Evolutionary conservation across 2,329 filamentous ascomycete species (phyloP), one percentile per base, ranked within the genome.

Genomic region (Bipolaris sorokiniana): DNA sequence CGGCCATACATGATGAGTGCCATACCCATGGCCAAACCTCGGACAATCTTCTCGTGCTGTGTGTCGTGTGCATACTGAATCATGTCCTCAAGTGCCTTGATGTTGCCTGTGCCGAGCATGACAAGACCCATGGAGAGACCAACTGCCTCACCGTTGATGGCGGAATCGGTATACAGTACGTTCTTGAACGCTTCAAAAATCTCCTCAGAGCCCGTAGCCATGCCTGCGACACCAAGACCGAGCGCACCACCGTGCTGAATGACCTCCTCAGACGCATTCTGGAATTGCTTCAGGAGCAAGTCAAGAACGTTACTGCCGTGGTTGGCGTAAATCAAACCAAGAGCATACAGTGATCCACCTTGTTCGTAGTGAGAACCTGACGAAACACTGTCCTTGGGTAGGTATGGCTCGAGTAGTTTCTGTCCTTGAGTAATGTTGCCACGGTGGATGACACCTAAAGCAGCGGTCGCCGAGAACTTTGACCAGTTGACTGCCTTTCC

Each of bases 401-500:
- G 87, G 72, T 99, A 99, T 3, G 95, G 95, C 71, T 97, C 92
- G 13, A 99, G 84, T 1, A 99, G 85, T 80, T 97, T 97, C 72
- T 92, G 88, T 1, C 93, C 95, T 72, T 99, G 94, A 22, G 90
- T 90, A 57, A 99, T 83, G 77, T 99, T 99, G 54, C 95, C 95
- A 44, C 92, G 90, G 77, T 99, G 95, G 62, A 99, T 97, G 49
- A 98, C 95, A 76, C 95, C 95, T 5, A 99, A 83, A 7, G 95
- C 95, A 54, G 95, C 95, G 4, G 95, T 99, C 13, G 95, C 95
- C 0, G 95, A 97, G 76, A 99, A 99, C 76, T 99, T 99, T 59
- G 93, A 97, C 95, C 95, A 99, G 81, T 99, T 99, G 46, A 98
- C 92, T 23, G 95, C 95, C 82, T 98, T 99, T 59, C 94, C 93